A percentile compares a stretch with the other conserved stretches of the same genome.
Conservation (phyloP, 129 eudicot species). For the Flaveria brownii region DNA sequence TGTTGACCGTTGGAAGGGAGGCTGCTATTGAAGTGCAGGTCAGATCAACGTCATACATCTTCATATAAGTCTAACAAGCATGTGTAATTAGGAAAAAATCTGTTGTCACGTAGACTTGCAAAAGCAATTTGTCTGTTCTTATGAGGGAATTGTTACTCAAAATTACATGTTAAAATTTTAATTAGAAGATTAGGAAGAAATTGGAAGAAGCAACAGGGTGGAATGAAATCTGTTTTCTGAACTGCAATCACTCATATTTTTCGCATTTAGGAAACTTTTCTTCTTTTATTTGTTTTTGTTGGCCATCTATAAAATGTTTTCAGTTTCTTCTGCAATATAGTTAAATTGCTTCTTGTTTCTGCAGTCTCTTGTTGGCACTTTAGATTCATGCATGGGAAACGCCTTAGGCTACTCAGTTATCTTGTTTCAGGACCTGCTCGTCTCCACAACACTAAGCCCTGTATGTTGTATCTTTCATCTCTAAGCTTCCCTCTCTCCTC, state of each 20-base stretch:
- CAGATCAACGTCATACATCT: constrained; percentile 1
- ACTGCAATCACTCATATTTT: constrained; percentile 8
- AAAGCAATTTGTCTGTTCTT: neutral
- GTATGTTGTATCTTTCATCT: constrained; percentile 45
- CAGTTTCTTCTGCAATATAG: constrained; percentile 5
- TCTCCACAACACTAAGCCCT: constrained; percentile 83
- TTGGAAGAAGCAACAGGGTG: neutral
- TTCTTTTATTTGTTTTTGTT: neutral
- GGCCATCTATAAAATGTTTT: neutral
- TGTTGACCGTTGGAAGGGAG: constrained; percentile 95
- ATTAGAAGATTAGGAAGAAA: neutral
- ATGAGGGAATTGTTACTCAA: neutral
- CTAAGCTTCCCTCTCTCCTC: neutral
- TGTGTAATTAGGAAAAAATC: neutral
- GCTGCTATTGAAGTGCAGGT: constrained; percentile 99
- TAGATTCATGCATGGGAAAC: constrained; percentile 74
- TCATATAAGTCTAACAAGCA: neutral
- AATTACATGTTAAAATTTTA: neutral
- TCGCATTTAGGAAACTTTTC: neutral
- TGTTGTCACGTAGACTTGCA: neutral
- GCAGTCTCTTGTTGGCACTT: constrained; percentile 79
- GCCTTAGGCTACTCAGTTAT: constrained; percentile 66
- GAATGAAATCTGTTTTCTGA: neutral
- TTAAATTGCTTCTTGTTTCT: constrained; percentile 28
- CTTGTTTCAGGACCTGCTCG: constrained; percentile 92